These are phyloP conservation scores for Lasiodiplodia gonubiensis DNA, from an alignment of 2,329 filamentous ascomycete genomes.

Conservation along the genomic window DNA sequence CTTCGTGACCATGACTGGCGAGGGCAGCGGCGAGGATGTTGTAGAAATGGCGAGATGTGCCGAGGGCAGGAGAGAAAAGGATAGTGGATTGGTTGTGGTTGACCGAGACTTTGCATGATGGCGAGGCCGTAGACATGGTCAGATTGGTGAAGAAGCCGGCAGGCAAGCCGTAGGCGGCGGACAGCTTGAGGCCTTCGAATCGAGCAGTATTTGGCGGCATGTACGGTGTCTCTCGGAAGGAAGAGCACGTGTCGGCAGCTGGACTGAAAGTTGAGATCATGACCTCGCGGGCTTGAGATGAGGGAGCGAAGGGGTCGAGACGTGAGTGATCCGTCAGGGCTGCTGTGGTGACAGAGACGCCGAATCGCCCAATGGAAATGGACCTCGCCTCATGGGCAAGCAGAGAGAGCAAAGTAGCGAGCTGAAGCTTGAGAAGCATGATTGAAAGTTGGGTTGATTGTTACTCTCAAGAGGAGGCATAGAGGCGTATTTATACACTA, in stretches of 20 bases:
- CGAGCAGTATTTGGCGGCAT: not conserved
- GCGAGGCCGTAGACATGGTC: not conserved
- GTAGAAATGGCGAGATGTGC: conserved; percentile 53
- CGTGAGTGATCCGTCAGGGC: not conserved
- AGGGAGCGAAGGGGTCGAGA: not conserved
- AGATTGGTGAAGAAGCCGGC: not conserved
- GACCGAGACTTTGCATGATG: conserved; percentile 13
- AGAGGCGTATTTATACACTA: not conserved
- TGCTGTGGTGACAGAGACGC: not conserved
- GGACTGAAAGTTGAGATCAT: conserved; percentile 1
- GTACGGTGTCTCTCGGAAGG: not conserved
- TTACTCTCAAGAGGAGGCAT: not conserved
- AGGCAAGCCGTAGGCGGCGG: not conserved
- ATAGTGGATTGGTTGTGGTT: conserved; percentile 36
- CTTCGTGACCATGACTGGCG: conserved; percentile 54
- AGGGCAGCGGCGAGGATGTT: conserved; percentile 53
- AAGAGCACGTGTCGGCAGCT: not conserved
- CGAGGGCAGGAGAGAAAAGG: conserved; percentile 55
- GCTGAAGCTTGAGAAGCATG: conserved; percentile 2
- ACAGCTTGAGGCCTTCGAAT: not conserved
- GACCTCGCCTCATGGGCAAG: not conserved
- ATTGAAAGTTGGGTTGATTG: not conserved
- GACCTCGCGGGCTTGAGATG: not conserved
- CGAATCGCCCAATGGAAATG: not conserved
- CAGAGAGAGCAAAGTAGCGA: not conserved